Evolutionary conservation across 1,139 yeast genomes (phyloP).

Genomic region (Pichia kudriavzevii): DNA sequence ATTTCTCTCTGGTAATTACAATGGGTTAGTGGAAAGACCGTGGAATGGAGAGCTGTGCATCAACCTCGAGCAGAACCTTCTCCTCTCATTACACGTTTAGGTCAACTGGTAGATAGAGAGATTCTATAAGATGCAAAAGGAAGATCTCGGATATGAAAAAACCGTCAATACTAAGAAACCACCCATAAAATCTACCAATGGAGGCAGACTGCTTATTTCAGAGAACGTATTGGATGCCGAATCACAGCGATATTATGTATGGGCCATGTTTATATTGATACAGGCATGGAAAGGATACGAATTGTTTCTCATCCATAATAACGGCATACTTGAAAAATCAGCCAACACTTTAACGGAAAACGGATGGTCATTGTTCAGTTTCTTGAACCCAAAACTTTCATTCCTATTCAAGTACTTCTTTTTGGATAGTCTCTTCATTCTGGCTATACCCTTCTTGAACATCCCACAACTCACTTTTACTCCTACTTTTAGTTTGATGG

Average conservation of each 20-base stretch:
- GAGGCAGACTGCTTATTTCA: conserved; percentile 40
- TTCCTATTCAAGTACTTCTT: conserved; percentile 65
- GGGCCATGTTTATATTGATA: conserved; percentile 59
- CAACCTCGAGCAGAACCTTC: no score
- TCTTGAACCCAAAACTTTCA: conserved; percentile 44
- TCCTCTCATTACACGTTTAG: no score
- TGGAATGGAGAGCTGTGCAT: no score
- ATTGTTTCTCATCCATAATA: conserved; percentile 33
- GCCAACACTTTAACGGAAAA: background rate
- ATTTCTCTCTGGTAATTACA: no score
- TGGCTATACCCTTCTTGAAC: conserved; percentile 63
- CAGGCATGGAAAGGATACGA: conserved; percentile 83
- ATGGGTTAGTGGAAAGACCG: no score
- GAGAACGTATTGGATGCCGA: conserved; percentile 60
- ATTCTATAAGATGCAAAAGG: no score
- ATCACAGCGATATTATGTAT: conserved; percentile 64
- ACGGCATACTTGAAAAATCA: conserved; percentile 9
- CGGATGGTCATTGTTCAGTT: conserved; percentile 24
- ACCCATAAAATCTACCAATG: no score
- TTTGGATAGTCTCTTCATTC: conserved; percentile 63
- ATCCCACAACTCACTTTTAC: conserved; percentile 41
- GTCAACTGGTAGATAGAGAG: no score
- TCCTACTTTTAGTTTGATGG: conserved; percentile 45
- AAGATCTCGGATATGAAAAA: no score
- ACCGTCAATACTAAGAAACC: no score